Base-by-base conservation (phyloP, 2,329 filamentous ascomycete species). In the Trichoderma koningii region DNA sequence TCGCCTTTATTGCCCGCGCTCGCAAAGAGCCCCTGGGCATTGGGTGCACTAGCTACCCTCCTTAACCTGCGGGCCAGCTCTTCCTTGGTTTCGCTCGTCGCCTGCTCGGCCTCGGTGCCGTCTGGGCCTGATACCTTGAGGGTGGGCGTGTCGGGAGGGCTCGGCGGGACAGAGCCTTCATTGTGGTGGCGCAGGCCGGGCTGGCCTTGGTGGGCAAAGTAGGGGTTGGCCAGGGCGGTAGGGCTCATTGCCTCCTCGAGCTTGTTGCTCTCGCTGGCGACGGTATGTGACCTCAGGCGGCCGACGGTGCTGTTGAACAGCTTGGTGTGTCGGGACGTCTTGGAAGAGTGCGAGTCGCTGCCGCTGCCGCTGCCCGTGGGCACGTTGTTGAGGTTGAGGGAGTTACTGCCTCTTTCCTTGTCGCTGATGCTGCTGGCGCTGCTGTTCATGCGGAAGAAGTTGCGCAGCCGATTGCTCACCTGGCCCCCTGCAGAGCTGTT, bases 161-260 rank as follows among this genome's bases (percentile, higher is more conserved):
- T 96, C 14, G 93, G 92, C 15, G 95, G 93, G 42, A 96, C 91
- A 69, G 93, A 97, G 73, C 89, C 91, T 71, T 95, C 92, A 77
- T 98, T 96, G 80, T 96, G 93, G 80, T 99, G 95, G 74, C 94
- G 89, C 72, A 98, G 82, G 69, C 92, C 91, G 4, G 95, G 95
- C 71, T 93, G 93, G 65, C 95, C 95, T 79, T 99, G 95, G 76
- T 98, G 95, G 70, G 89, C 91, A 77, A 98, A 99, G 79, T 99
- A 99, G 19, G 95, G 95, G 76, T 99, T 99, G 69, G 93, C 94
- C 74, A 94, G 88, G 59, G 93, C 94, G 5, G 93, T 98, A 28
- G 95, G 95, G 74, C 93, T 97, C 73, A 96, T 84, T 67, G 87
- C 83, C 77, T 97, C 93, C 71, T 97, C 94, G 69, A 97, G 84